These are phyloP conservation scores for Lonicera japonica DNA, from an alignment of 129 eudicot genomes.

Conservation along the genomic window DNA sequence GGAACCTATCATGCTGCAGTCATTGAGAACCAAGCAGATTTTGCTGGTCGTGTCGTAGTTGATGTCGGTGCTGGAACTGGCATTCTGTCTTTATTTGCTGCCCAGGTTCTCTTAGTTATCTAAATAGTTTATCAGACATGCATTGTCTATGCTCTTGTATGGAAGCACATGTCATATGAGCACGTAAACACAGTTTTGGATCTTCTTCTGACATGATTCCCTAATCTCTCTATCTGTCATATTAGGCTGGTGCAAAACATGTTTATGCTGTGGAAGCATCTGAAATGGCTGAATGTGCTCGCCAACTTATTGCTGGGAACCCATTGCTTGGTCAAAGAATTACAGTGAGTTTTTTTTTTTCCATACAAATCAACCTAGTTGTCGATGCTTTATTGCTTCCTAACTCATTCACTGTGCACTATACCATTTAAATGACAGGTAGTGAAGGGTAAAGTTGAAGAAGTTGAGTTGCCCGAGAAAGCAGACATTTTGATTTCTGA, in stretches of 20 bases:
- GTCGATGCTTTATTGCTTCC: slow-evolving; percentile 1
- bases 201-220: background rate
- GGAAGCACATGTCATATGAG: background rate
- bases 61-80: slow-evolving; percentile 99
- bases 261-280: slow-evolving; percentile 99
- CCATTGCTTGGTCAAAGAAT: slow-evolving; percentile 71
- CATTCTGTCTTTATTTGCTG: slow-evolving; percentile 93
- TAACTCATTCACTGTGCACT: slow-evolving; percentile 10
- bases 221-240: slow-evolving; percentile 1
- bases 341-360: slow-evolving; percentile 44
- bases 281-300: slow-evolving; percentile 98
- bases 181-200: background rate
- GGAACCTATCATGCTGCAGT: slow-evolving; percentile 96
- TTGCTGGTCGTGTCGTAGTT: slow-evolving; percentile 81
- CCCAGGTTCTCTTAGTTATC: slow-evolving; percentile 53
- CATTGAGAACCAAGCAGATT: slow-evolving; percentile 85
- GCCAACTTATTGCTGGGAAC: slow-evolving; percentile 86
- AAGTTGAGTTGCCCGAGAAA: slow-evolving; percentile 89
- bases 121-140: background rate
- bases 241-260: slow-evolving; percentile 95
- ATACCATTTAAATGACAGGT: slow-evolving; percentile 41
- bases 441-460: slow-evolving; percentile 94
- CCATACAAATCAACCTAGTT: slow-evolving; percentile 4
- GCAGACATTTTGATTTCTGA: slow-evolving; percentile 96
- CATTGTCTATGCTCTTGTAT: background rate